Base-by-base conservation (phyloP, 164 flowering plant genomes). In the Kingdonia uniflora region DNA sequence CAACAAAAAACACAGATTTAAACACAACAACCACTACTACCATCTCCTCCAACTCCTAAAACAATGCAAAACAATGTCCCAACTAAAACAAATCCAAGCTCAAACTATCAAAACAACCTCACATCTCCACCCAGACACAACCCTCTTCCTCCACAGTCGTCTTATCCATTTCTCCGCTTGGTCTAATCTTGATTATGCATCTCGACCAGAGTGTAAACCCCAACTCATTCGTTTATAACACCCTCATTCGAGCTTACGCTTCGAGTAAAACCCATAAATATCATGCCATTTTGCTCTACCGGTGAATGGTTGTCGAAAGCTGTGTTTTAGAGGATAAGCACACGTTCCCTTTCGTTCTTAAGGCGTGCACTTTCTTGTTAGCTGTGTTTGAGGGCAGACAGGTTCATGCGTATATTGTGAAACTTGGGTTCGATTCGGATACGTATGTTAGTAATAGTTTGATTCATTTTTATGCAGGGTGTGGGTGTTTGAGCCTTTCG, bases 331-430 rank as follows among this genome's bases (percentile, higher is more conserved):
- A 76, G 2, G 95, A 85, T 55, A 80, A 80, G 33, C 78, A 74
- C 57, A 80, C 95, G 0, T 85, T 76, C 60, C 95, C 97, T 0
- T 81, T 88, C 58, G 79, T 81, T 40, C 74, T 88, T 14, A 85
- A 81, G 64, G 91, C 87, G 38, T 81, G 85, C 33, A 82, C 92
- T 11, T 79, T 76, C 55, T 56, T 83, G 57, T 81, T 76, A 29
- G 75, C 76, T 14, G 15, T 69, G 44, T 58, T 22, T 0, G 80
- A 76, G 65, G 97, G 95, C 14, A 58, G 59, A 52, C 82, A 78
- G 69, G 69, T 68, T 14, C 95, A 88, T 51, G 70, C 68, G 13
- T 74, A 69, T 14, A 52, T 68, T 52, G 15, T 77, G 29, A 88
- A 85, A 62, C 77, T 56, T 62, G 97, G 91, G 62, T 72, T 76